Percentiles rank a stretch among this genome's conserved stretches.
Evolutionary conservation across 768 basidiomycete species (phyloP).

Genomic region (Trametes meyenii): DNA sequence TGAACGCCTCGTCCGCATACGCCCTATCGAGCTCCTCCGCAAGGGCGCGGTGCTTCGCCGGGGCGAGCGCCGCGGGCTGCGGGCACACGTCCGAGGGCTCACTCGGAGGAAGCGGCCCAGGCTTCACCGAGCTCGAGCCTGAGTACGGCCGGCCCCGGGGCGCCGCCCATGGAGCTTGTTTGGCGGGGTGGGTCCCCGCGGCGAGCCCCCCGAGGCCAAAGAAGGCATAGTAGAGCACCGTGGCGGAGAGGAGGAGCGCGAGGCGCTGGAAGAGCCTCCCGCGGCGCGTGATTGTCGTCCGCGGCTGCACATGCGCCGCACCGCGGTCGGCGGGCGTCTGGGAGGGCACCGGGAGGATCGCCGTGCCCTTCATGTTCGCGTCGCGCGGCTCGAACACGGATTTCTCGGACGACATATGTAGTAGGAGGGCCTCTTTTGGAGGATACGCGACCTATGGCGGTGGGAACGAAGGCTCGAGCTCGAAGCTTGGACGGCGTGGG

Average conservation of each 20-base stretch:
- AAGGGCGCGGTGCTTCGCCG: constrained; percentile 34
- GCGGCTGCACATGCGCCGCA: too few relatives aligned
- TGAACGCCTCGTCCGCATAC: constrained; percentile 40
- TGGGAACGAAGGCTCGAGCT: background rate
- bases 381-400: background rate
- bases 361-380: background rate
- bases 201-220: background rate
- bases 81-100: constrained; percentile 36
- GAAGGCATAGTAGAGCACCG: background rate
- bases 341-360: background rate
- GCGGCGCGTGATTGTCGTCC: background rate
- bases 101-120: background rate
- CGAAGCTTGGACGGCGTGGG: background rate
- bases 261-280: constrained; percentile 4
- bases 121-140: background rate
- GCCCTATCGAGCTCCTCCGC: constrained; percentile 34
- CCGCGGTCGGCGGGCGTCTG: background rate
- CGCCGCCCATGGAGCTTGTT: background rate
- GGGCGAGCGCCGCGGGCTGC: constrained; percentile 36
- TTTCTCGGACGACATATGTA: background rate
- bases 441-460: background rate
- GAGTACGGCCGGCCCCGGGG: background rate
- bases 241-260: constrained; percentile 1
- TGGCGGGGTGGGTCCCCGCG: too few relatives aligned
- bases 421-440: background rate